A percentile compares a stretch with the other conserved stretches of the same genome.
Conservation (phyloP, 148 eudicot species). For the Amaranthus hypochondriacus region DNA sequence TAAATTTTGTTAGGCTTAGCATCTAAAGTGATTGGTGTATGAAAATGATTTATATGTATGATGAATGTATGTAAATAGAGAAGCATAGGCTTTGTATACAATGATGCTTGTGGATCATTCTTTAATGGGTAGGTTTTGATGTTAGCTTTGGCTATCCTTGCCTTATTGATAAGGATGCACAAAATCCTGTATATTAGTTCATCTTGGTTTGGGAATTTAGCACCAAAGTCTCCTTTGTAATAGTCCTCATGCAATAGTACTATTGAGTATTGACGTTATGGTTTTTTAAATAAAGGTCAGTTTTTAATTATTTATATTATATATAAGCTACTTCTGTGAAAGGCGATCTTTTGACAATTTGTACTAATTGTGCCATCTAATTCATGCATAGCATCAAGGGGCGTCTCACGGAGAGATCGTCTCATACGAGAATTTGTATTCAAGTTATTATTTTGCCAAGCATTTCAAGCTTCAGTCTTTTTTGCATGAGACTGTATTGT, state of each 20-base stretch:
- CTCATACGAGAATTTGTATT: too few species aligned
- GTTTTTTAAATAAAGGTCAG: slow-evolving; percentile 1
- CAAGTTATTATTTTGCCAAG: too few species aligned
- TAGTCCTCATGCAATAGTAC: neutral
- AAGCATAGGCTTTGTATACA: slow-evolving; percentile 23
- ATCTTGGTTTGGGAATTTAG: neutral
- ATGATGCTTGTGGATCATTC: slow-evolving; percentile 19
- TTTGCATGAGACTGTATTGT: too few species aligned
- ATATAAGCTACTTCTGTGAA: too few species aligned
- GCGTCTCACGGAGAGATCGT: too few species aligned
- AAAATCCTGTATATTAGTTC: slow-evolving; percentile 14
- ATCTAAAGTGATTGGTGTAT: neutral
- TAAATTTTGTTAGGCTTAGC: slow-evolving; percentile 66
- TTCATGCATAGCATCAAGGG: too few species aligned
- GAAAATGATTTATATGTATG: neutral
- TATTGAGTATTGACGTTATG: neutral
- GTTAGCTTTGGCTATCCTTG: slow-evolving; percentile 9
- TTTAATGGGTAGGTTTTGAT: slow-evolving; percentile 22
- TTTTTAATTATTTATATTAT: too few species aligned
- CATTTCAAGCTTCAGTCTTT: too few species aligned
- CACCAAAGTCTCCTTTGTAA: neutral
- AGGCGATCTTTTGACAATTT: too few species aligned
- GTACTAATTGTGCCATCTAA: too few species aligned
- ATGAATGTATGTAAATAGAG: slow-evolving; percentile 23
- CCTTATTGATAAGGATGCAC: neutral